phyloP scores from a whole-genome alignment of 202 grass and related monocot genomes.

The Hordeum pubiflorum region DNA sequence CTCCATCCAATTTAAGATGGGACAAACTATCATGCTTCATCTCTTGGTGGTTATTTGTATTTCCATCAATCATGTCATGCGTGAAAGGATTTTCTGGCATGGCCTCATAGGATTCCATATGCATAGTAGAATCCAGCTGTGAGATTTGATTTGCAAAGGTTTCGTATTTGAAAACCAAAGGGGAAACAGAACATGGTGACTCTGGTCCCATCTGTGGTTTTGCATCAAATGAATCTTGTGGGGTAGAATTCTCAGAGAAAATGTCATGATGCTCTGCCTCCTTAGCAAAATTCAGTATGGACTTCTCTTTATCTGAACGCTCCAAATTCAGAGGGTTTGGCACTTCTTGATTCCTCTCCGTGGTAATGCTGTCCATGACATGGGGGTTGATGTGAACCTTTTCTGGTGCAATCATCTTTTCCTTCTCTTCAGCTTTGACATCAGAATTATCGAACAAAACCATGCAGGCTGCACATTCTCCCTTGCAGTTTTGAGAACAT shows the following conservation, averaged over 20 bases:
- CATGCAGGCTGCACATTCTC: conserved; percentile 31
- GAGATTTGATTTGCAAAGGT: background rate
- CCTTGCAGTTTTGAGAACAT: conserved; percentile 23
- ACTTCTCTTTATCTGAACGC: conserved; percentile 7
- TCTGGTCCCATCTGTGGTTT: conserved; percentile 6
- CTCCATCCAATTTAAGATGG: conserved; percentile 23
- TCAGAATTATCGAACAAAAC: conserved; percentile 45
- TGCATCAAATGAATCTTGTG: conserved; percentile 18
- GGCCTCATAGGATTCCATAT: background rate
- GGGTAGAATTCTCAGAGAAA: conserved; percentile 1
- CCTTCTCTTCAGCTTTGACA: conserved; percentile 35
- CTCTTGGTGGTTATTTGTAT: background rate
- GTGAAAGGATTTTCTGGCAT: conserved; percentile 14
- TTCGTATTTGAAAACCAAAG: conserved; percentile 8
- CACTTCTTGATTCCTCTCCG: conserved; percentile 26
- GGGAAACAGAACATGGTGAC: background rate
- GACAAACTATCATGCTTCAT: background rate
- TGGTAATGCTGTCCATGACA: conserved; percentile 23
- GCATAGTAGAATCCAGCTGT: background rate
- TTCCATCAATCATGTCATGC: background rate
- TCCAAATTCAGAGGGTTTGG: conserved; percentile 4
- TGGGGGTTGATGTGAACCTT: conserved; percentile 39
- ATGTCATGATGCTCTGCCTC: background rate
- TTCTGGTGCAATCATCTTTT: conserved; percentile 44
- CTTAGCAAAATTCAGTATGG: background rate